A percentile compares a stretch with the other conserved stretches of the same genome.
Conservation (phyloP, 768 basidiomycete species). For the Rhodotorula sphaerocarpa region DNA sequence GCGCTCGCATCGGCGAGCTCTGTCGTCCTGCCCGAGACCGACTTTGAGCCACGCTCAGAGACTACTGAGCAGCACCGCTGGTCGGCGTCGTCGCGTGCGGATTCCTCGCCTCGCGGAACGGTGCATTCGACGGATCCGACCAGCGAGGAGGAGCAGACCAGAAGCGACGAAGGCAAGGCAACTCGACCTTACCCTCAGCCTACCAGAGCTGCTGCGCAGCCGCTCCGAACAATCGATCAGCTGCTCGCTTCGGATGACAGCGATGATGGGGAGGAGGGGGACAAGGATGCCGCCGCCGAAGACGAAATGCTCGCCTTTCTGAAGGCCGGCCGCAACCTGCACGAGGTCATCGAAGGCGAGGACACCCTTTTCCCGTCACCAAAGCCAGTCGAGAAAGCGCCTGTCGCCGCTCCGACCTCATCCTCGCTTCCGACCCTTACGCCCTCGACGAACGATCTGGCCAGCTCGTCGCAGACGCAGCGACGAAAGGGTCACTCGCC, state of each 20-base stretch:
- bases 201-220: neutral
- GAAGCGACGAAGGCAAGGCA: neutral
- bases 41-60: neutral
- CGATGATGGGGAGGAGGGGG: neutral
- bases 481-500: too few relatives aligned
- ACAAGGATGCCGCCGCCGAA: neutral
- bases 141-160: conserved; percentile 13
- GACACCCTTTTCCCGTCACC: neutral
- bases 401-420: neutral
- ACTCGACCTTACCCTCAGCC: too few relatives aligned
- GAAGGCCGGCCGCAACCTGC: neutral
- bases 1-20: neutral
- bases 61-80: neutral
- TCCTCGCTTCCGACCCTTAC: conserved; percentile 14
- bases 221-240: neutral
- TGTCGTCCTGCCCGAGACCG: conserved; percentile 18
- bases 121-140: conserved; percentile 33
- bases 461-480: neutral
- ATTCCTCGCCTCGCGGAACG: conserved; percentile 1
- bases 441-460: neutral
- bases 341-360: conserved; percentile 12
- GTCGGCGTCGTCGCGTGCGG: neutral
- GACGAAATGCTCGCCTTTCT: neutral
- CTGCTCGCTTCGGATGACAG: too few relatives aligned
- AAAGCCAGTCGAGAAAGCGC: neutral